Conservation (phyloP, 2,329 filamentous ascomycete species). For the Penicillium sp. region DNA sequence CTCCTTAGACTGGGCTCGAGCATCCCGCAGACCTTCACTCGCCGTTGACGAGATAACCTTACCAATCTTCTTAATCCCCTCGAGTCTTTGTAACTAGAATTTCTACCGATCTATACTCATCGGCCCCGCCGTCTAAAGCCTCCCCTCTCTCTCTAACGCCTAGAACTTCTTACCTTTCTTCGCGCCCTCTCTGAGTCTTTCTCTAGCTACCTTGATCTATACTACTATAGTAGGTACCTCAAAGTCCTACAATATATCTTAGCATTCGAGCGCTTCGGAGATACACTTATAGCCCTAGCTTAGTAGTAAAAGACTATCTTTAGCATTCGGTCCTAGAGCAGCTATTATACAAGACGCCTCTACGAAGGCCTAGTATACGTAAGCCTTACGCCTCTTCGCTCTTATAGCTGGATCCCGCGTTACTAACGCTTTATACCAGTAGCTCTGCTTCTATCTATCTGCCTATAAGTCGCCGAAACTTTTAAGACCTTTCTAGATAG, state of each 20-base stretch:
- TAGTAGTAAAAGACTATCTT: slow-evolving; percentile 1
- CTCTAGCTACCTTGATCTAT: not conserved
- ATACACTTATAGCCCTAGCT: slow-evolving; percentile 3
- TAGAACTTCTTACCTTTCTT: not conserved
- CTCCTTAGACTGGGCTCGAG: not conserved
- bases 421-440: not conserved
- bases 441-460: slow-evolving; percentile 2
- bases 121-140: not conserved
- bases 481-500: not conserved
- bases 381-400: not conserved
- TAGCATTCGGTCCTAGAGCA: not conserved
- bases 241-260: not conserved
- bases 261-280: slow-evolving; percentile 3
- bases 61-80: not conserved
- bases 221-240: not conserved
- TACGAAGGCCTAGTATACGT: not conserved
- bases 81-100: not conserved
- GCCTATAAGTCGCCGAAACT: not conserved
- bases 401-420: not conserved
- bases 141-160: slow-evolving; percentile 3
- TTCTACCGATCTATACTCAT: slow-evolving; percentile 4
- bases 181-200: slow-evolving; percentile 1
- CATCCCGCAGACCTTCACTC: not conserved
- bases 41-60: not conserved
- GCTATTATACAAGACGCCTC: slow-evolving; percentile 2